Base-by-base conservation (phyloP, 805 yeast species). In the Saturnispora galanensis region DNA sequence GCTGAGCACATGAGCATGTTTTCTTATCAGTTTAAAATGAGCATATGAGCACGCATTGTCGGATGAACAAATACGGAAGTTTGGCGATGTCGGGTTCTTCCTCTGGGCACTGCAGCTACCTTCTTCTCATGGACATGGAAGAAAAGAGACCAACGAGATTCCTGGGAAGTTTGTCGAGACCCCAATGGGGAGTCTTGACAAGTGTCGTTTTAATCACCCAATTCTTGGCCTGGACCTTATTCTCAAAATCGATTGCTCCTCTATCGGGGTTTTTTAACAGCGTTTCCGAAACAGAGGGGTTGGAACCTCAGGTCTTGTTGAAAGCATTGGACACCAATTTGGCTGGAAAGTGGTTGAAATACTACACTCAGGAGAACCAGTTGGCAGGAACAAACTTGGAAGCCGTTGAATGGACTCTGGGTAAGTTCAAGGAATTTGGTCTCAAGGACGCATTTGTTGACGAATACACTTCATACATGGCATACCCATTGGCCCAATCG, bases 381-480 rank as follows among this genome's bases (percentile, higher is more conserved):
- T 59, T 79, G 47, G 81, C 84, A 4, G 82, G 82, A 3, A 67
- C 73, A 10, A 71, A 70, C 49, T 52, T 59, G 31, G 70, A 59
- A 31, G 58, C 74, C 45, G 79, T 71, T 17, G 65, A 79, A 44
- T 84, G 79, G 74, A 81, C 89, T 2, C 65, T 66, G 26, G 65
- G 62, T 12, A 74, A 76, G 59, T 77, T 79, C 52, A 69, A 65
- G 41, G 80, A 77, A 50, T 81, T 67, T 53, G 90, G 90, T 1
- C 61, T 81, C 46, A 41, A 46, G 1, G 60, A 66, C 31, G 59
- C 79, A 6, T 63, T 60, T 26, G 64, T 79, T 42, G 85, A 76
- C 50, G 62, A 74, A 7, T 81, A 76, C 53, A 76, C 81, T 44
- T 71, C 78, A n/a, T 79, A 71, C 51, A 62, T 82, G 47, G 78